Evolutionary conservation across 202 grass and related monocot species (phyloP).

Genomic region (Schoenoplectus tabernaemontani): DNA sequence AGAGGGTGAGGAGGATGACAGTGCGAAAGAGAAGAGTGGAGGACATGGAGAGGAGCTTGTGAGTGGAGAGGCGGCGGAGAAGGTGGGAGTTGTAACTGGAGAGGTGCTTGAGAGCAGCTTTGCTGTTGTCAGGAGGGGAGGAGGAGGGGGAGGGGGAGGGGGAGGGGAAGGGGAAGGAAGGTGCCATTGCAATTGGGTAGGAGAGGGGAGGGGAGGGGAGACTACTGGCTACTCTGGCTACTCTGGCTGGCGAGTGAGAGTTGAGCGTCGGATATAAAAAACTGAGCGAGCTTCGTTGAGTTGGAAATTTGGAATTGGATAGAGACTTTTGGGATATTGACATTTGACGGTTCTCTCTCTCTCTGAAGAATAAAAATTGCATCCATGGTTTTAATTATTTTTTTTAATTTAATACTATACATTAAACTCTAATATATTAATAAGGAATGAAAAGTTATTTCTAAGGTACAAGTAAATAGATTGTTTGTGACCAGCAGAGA

Average conservation of each 20-base stretch:
- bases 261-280: conserved; percentile 1
- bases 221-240: no score
- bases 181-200: conserved; percentile 21
- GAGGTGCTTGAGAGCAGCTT: conserved; percentile 48
- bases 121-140: conserved; percentile 34
- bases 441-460: background rate
- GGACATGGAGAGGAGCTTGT: conserved; percentile 54
- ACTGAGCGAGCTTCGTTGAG: background rate
- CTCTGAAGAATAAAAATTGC: no score
- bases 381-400: background rate
- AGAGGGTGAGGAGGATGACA: conserved; percentile 59
- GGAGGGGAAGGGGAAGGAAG: background rate
- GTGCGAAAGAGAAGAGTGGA: conserved; percentile 78
- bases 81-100: conserved; percentile 48
- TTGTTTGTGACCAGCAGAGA: no score
- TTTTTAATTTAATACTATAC: background rate
- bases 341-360: no score
- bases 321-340: background rate
- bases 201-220: no score
- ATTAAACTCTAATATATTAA: background rate
- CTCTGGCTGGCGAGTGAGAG: background rate
- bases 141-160: background rate
- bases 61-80: conserved; percentile 46
- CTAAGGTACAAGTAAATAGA: background rate
- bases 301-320: background rate